A percentile compares a stretch with the other conserved stretches of the same genome.
phyloP scores from a whole-genome alignment of 257 asterid genomes.

The Henckelia pumila region DNA sequence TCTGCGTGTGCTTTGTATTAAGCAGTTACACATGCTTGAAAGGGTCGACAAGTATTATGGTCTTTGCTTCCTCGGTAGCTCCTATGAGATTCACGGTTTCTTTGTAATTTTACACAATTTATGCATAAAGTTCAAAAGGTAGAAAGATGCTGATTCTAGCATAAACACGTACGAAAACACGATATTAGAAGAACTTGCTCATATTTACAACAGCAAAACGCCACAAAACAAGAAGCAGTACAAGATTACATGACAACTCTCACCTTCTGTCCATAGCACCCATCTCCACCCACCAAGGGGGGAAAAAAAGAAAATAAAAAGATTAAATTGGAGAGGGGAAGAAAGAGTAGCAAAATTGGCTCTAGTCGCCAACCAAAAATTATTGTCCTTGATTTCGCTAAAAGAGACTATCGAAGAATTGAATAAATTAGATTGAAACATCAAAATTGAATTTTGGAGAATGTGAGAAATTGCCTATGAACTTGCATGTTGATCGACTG shows the following conservation, averaged over 20 bases:
- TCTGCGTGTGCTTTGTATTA: too few species aligned
- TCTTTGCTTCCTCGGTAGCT: too few species aligned
- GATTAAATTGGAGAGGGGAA: background rate
- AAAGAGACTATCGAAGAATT: constrained; percentile 22
- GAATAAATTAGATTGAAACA: constrained; percentile 26
- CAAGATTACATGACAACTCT: background rate
- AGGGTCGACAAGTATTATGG: too few species aligned
- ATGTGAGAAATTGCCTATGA: constrained; percentile 34
- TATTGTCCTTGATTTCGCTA: constrained; percentile 33
- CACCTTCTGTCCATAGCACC: background rate
- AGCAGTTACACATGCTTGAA: too few species aligned
- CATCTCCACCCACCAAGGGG: background rate
- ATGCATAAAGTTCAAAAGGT: too few species aligned
- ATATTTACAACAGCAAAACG: background rate
- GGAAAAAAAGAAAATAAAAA: background rate
- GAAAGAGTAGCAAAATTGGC: constrained; percentile 33
- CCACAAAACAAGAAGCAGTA: background rate
- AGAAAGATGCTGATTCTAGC: background rate
- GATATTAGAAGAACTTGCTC: background rate
- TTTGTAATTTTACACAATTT: too few species aligned
- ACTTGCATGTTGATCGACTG: constrained; percentile 25
- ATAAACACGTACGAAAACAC: background rate
- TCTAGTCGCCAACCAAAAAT: constrained; percentile 27
- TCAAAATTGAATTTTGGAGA: constrained; percentile 47
- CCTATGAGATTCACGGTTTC: too few species aligned